These are phyloP conservation scores for Xylariaceae sp. DNA, from an alignment of 2,329 filamentous ascomycete species.

Conservation along the genomic window DNA sequence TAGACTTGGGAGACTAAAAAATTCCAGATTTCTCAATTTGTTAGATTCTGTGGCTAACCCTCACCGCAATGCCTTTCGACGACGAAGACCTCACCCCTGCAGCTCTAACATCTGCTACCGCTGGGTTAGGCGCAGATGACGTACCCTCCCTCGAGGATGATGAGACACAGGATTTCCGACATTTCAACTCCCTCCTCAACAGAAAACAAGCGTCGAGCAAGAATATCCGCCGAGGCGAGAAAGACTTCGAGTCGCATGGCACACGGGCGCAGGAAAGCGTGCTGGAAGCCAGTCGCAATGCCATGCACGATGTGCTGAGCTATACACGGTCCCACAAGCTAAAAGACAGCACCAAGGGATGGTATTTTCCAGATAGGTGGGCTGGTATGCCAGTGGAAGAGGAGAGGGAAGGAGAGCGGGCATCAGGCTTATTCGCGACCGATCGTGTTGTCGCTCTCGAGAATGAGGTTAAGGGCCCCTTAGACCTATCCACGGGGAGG, in stretches of 20 bases:
- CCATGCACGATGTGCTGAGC: constrained; percentile 85
- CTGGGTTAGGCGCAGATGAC: constrained; percentile 47
- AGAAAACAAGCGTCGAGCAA: constrained; percentile 52
- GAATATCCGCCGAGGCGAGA: constrained; percentile 88
- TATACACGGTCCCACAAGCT: constrained; percentile 75
- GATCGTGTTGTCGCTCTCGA: constrained; percentile 69
- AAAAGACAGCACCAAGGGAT: constrained; percentile 67
- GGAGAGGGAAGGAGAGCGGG: constrained; percentile 24
- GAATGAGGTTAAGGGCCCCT: constrained; percentile 67
- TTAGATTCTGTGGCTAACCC: background rate
- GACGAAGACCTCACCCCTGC: constrained; percentile 30
- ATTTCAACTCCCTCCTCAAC: constrained; percentile 59
- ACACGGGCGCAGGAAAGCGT: constrained; percentile 78
- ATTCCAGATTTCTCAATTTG: background rate
- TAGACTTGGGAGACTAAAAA: too few species aligned
- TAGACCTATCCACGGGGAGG: constrained; percentile 76
- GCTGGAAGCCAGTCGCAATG: constrained; percentile 78
- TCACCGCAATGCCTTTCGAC: constrained; percentile 31
- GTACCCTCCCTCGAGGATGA: constrained; percentile 49
- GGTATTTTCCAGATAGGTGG: constrained; percentile 71
- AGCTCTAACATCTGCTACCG: constrained; percentile 14
- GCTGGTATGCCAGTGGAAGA: constrained; percentile 27
- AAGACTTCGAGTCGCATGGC: constrained; percentile 94
- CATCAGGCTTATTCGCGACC: constrained; percentile 40
- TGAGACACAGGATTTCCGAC: constrained; percentile 89